A percentile compares a stretch with the other conserved stretches of the same genome.
phyloP scores from a whole-genome alignment of 1,139 yeast genomes.

The Debaryomyces coudertii region DNA sequence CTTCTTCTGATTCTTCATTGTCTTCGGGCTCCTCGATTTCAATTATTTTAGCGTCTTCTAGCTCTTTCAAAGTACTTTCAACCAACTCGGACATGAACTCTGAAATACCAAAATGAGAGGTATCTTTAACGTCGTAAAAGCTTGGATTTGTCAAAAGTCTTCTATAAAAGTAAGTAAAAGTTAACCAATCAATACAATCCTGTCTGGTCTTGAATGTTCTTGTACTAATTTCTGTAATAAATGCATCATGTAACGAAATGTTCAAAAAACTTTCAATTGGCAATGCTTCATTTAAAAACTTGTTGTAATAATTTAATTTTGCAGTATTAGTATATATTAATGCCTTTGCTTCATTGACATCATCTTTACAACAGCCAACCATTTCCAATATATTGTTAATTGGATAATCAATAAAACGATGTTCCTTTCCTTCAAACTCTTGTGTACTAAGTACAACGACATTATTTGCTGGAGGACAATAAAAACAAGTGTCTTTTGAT shows the following conservation, averaged over 20 bases:
- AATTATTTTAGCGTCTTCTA: constrained; percentile 62
- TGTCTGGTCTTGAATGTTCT: constrained; percentile 70
- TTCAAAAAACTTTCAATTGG: constrained; percentile 83
- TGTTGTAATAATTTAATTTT: constrained; percentile 65
- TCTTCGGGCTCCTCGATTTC: constrained; percentile 54
- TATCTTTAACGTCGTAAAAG: constrained; percentile 75
- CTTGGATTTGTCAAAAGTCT: constrained; percentile 83
- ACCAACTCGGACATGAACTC: constrained; percentile 82
- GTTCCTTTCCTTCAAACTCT: constrained; percentile 72
- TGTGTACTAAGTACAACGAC: constrained; percentile 76
- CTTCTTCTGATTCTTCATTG: constrained; percentile 37
- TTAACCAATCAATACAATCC: constrained; percentile 89
- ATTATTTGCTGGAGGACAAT: constrained; percentile 54
- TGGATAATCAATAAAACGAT: constrained; percentile 68
- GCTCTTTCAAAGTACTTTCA: constrained; percentile 70
- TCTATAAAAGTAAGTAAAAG: constrained; percentile 81
- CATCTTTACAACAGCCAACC: constrained; percentile 61
- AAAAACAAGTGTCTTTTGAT: constrained; percentile 56
- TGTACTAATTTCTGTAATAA: constrained; percentile 72
- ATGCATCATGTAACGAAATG: constrained; percentile 60
- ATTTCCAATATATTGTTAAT: constrained; percentile 69
- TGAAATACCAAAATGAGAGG: constrained; percentile 69
- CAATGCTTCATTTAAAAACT: constrained; percentile 71
- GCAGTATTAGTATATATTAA: constrained; percentile 60
- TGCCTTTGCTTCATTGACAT: constrained; percentile 36